phyloP scores from a whole-genome alignment of 306 rosid species.

The Lathyrus oleraceus region DNA sequence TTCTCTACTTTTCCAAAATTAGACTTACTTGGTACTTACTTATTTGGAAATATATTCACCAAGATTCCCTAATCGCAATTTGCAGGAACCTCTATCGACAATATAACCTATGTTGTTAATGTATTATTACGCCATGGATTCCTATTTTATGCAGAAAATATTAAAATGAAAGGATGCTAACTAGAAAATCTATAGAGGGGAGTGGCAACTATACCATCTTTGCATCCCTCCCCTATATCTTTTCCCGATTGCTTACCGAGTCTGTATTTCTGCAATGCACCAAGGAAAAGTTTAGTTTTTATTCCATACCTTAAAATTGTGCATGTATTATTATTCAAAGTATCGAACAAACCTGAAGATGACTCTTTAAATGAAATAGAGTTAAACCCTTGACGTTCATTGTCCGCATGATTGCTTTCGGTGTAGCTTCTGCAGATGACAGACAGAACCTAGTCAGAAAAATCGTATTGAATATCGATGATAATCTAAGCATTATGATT shows the following conservation, averaged over 20 bases:
- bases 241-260: slow-evolving; percentile 97
- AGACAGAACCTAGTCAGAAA: slow-evolving; percentile 43
- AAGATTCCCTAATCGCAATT: not conserved
- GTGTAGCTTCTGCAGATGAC: slow-evolving; percentile 91
- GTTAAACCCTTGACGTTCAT: slow-evolving; percentile 99
- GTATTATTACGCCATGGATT: slow-evolving; percentile 24
- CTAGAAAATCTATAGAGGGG: slow-evolving; percentile 36
- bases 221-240: slow-evolving; percentile 82
- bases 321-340: not conserved
- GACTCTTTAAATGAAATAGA: slow-evolving; percentile 97
- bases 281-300: slow-evolving; percentile 33
- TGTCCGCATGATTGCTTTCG: slow-evolving; percentile 97
- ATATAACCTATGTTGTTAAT: slow-evolving; percentile 9
- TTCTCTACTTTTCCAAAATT: slow-evolving; percentile 3
- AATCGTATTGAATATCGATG: slow-evolving; percentile 32
- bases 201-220: slow-evolving; percentile 73
- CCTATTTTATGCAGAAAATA: slow-evolving; percentile 2
- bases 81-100: slow-evolving; percentile 3
- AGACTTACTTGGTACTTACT: slow-evolving; percentile 2
- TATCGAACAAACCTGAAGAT: slow-evolving; percentile 76
- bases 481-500: slow-evolving; percentile 23
- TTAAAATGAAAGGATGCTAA: slow-evolving; percentile 32
- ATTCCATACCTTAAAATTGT: slow-evolving; percentile 18
- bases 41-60: slow-evolving; percentile 22
- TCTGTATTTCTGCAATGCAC: slow-evolving; percentile 84